Evolutionary conservation across 225 moss, liverwort and hornwort genomes (phyloP).

Genomic region (Sphagnum contortum): DNA sequence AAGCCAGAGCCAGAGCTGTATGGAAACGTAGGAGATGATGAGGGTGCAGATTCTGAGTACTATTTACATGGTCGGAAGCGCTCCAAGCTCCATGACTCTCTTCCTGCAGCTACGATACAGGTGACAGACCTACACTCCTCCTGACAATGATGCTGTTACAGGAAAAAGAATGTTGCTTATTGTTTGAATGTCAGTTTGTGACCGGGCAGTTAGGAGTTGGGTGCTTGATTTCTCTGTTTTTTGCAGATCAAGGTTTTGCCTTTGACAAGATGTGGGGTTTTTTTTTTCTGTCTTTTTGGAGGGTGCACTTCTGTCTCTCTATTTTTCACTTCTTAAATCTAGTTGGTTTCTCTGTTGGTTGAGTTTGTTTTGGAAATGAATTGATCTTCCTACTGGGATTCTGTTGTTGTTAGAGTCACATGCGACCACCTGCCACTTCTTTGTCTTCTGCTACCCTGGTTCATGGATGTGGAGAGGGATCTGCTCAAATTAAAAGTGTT

Average conservation of each 20-base stretch:
- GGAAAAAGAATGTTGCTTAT: not conserved
- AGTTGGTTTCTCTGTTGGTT: too few species aligned
- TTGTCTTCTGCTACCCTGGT: conserved; percentile 9
- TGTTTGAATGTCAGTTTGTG: not conserved
- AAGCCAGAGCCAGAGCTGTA: conserved; percentile 52
- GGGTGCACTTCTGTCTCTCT: too few species aligned
- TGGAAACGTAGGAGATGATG: conserved; percentile 20
- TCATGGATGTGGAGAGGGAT: conserved; percentile 11
- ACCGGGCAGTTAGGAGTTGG: too few species aligned
- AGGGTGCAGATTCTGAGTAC: conserved; percentile 26
- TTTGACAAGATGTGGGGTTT: too few species aligned
- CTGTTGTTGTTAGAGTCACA: conserved; percentile 7
- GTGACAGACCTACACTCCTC: conserved; percentile 13
- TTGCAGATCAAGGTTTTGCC: not conserved
- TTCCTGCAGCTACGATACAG: conserved; percentile 28
- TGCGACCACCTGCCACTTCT: conserved; percentile 1
- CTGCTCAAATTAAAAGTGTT: conserved; percentile 14
- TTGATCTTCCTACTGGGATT: too few species aligned
- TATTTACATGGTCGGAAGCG: conserved; percentile 54
- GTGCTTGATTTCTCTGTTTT: not conserved
- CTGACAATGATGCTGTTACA: too few species aligned
- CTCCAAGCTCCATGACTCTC: conserved; percentile 48
- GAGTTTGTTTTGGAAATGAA: too few species aligned
- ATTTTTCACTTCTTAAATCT: too few species aligned
- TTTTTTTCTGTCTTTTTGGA: too few species aligned